Evolutionary conservation across 306 rosid genomes (phyloP), one percentile per base, ranked within the genome.

Genomic region (Castanopsis chinensis): DNA sequence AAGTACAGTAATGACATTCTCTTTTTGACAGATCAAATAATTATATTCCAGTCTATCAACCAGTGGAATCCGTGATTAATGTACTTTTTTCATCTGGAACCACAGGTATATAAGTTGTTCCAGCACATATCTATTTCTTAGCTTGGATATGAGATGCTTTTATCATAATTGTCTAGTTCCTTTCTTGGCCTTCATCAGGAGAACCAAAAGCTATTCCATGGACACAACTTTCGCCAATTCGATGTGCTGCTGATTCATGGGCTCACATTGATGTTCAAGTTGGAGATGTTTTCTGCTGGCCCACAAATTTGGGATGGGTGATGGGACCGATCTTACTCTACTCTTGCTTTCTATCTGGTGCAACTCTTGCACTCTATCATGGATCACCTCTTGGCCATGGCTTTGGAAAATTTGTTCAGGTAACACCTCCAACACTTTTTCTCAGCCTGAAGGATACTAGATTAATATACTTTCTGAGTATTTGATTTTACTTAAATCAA

Each of bases 151-250:
- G 67, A 14, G 1, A 25, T 60, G 5, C 51, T n/a, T 37, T 19
- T 37, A 35, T 72, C 12, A 20, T 74, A 64, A 76, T 30, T 83
- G 72, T 81, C 76, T 27, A 76, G 23, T 79, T 77, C 5, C 71
- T 17, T 25, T 81, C 73, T 69, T 6, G 28, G 70, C 10, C 19
- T 81, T 83, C 64, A 64, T 79, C 80, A 93, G 99, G 97, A 60
- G 99, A 95, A 9, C 98, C 99, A 61, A 95, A 95, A 82, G 98
- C 98, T 71, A 93, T 91, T 84, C 97, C 98, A 55, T 95, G 97
- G 98, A 95, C 97, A 83, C 99, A 95, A 76, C 88, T 89, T 83
- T 84, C 95, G 5, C 96, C 98, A 25, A 89, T 95, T 74, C 87
- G 99, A 76, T 65, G 81, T 76, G 88, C 85, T 75, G 96, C 92